Evolutionary conservation across 2,329 filamentous ascomycete species (phyloP).

Genomic region (Orbilia javanica): DNA sequence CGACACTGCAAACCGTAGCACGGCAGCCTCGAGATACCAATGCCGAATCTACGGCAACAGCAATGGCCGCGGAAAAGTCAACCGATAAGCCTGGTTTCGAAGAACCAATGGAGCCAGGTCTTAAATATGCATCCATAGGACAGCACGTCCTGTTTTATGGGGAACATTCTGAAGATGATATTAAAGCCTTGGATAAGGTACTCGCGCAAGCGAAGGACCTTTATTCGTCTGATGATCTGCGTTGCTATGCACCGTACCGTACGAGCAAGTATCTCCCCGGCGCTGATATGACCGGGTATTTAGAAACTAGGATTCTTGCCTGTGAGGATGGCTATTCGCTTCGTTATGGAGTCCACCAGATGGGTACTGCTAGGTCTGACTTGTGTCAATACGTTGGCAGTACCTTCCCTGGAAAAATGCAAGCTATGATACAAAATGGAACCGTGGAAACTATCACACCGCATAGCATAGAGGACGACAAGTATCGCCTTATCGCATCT

Average conservation of each 20-base stretch:
- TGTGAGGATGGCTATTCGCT: constrained; percentile 17
- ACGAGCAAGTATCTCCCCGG: constrained; percentile 15
- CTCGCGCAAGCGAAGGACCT: background rate
- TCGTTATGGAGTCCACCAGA: background rate
- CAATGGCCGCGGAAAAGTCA: background rate
- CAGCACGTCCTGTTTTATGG: background rate
- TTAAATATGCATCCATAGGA: background rate
- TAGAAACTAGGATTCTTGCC: constrained; percentile 10
- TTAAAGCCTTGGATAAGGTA: background rate
- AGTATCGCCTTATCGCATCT: background rate
- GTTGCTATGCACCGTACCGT: constrained; percentile 3
- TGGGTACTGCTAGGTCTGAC: background rate
- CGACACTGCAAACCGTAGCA: background rate
- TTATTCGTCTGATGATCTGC: background rate
- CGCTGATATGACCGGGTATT: background rate
- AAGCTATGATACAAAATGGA: background rate
- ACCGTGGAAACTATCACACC: background rate
- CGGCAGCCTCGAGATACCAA: background rate
- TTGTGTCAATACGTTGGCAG: background rate
- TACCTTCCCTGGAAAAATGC: background rate
- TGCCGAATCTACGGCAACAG: background rate
- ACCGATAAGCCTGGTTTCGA: background rate
- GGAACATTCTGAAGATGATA: background rate
- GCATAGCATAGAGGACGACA: constrained; percentile 1
- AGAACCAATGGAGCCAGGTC: background rate